Evolutionary conservation across 345 rosid genomes (phyloP).

Genomic region (Camelina laxa): DNA sequence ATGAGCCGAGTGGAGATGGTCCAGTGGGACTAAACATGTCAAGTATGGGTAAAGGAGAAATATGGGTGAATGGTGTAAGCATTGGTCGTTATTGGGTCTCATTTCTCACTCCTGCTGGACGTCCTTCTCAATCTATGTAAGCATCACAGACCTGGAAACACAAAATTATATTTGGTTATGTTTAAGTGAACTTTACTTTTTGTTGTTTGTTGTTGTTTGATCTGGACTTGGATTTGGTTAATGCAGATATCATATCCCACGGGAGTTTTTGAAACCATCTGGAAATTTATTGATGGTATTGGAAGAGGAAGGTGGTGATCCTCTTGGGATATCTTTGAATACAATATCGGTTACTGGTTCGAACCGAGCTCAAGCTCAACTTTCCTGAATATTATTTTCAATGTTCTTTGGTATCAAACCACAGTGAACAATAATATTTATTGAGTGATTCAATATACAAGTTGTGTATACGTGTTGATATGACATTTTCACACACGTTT

Average conservation of each 20-base stretch:
- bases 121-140: slow-evolving; percentile 72
- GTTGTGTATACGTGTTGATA: not conserved
- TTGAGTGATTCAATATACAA: not conserved
- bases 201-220: not conserved
- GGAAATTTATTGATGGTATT: slow-evolving; percentile 60
- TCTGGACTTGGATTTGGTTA: slow-evolving; percentile 11
- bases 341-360: slow-evolving; percentile 45
- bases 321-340: slow-evolving; percentile 57
- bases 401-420: slow-evolving; percentile 1
- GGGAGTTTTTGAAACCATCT: slow-evolving; percentile 59
- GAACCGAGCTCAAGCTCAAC: slow-evolving; percentile 26
- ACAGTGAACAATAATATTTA: not conserved
- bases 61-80: slow-evolving; percentile 83
- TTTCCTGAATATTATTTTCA: slow-evolving; percentile 21
- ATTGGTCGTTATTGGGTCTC: slow-evolving; percentile 92
- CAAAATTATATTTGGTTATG: not conserved
- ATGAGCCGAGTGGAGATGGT: slow-evolving; percentile 57
- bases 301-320: slow-evolving; percentile 78
- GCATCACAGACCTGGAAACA: slow-evolving; percentile 14
- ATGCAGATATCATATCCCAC: slow-evolving; percentile 80
- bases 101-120: slow-evolving; percentile 59
- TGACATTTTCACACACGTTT: not conserved
- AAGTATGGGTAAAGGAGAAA: slow-evolving; percentile 88
- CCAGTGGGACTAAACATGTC: slow-evolving; percentile 65
- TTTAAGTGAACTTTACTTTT: not conserved